Percentiles rank a stretch among this genome's conserved stretches.
Conservation (phyloP, 305 asterid species). For the Plantago coronopus region DNA sequence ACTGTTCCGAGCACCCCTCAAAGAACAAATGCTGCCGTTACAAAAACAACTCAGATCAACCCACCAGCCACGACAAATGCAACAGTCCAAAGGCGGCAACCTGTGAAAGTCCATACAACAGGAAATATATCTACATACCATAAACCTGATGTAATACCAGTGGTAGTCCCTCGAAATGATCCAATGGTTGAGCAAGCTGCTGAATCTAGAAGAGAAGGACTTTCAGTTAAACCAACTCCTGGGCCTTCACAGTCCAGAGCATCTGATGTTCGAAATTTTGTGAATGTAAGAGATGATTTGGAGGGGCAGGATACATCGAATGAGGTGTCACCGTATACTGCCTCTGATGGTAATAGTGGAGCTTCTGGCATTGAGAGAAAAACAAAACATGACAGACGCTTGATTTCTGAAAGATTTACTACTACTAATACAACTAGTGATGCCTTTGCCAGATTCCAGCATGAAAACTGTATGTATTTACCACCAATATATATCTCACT, state of each 20-base stretch:
- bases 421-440: slow-evolving; percentile 39
- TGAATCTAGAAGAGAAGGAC: slow-evolving; percentile 81
- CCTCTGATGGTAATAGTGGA: slow-evolving; percentile 48
- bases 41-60: slow-evolving; percentile 50
- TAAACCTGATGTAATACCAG: slow-evolving; percentile 71
- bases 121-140: slow-evolving; percentile 42
- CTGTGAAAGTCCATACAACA: slow-evolving; percentile 58
- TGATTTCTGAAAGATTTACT: slow-evolving; percentile 48
- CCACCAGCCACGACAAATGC: slow-evolving; percentile 38
- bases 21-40: slow-evolving; percentile 48
- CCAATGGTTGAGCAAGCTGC: slow-evolving; percentile 59
- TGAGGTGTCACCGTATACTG: slow-evolving; percentile 38
- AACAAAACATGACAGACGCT: slow-evolving; percentile 39
- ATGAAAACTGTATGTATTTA: slow-evolving; percentile 49
- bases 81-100: slow-evolving; percentile 58
- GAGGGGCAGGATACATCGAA: slow-evolving; percentile 43
- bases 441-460: slow-evolving; percentile 39
- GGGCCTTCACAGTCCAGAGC: slow-evolving; percentile 56
- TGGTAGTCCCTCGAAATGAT: slow-evolving; percentile 77
- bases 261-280: slow-evolving; percentile 54
- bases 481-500: slow-evolving; percentile 22
- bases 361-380: slow-evolving; percentile 42
- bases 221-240: slow-evolving; percentile 48
- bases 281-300: slow-evolving; percentile 52
- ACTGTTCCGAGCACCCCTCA: slow-evolving; percentile 79